Evolutionary conservation across 208 protist genomes (phyloP).

Genomic region (Trypanosoma avium): DNA sequence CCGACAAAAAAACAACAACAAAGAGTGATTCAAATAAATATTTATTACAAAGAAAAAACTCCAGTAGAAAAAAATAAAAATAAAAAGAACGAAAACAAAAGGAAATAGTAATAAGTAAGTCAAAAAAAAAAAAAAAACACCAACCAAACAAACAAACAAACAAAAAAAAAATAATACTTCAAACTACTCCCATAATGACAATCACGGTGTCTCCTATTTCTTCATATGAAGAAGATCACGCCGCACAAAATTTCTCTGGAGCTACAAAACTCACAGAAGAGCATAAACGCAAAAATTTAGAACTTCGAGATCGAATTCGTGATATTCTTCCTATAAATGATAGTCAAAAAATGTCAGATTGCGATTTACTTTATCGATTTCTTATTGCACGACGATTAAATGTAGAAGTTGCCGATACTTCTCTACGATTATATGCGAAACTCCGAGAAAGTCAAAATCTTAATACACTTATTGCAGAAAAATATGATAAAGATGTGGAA

Average conservation of each 20-base stretch:
- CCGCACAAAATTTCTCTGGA: slow-evolving; percentile 38
- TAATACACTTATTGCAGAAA: slow-evolving; percentile 54
- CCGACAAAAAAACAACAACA: too few relatives aligned
- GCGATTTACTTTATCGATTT: slow-evolving; percentile 82
- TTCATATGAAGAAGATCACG: slow-evolving; percentile 43
- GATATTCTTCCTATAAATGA: slow-evolving; percentile 74
- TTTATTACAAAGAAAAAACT: background rate
- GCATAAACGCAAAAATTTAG: slow-evolving; percentile 60
- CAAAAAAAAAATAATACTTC: too few relatives aligned
- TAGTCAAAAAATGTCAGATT: slow-evolving; percentile 65
- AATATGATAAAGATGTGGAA: slow-evolving; percentile 35
- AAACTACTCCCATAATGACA: too few relatives aligned
- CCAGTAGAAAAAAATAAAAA: background rate
- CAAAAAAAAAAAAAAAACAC: background rate
- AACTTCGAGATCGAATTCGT: slow-evolving; percentile 33
- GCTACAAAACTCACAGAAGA: slow-evolving; percentile 41
- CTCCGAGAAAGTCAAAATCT: slow-evolving; percentile 43
- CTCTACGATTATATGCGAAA: slow-evolving; percentile 49
- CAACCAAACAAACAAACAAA: too few relatives aligned
- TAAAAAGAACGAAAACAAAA: background rate
- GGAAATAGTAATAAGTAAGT: background rate
- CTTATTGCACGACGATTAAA: slow-evolving; percentile 70
- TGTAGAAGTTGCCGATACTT: slow-evolving; percentile 34
- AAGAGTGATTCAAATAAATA: background rate
- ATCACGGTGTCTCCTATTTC: slow-evolving; percentile 3